Percentiles rank a stretch among this genome's conserved stretches.
These are phyloP conservation scores for Nakazawaea sp. DNA, from an alignment of 805 yeast species.

Conservation along the genomic window DNA sequence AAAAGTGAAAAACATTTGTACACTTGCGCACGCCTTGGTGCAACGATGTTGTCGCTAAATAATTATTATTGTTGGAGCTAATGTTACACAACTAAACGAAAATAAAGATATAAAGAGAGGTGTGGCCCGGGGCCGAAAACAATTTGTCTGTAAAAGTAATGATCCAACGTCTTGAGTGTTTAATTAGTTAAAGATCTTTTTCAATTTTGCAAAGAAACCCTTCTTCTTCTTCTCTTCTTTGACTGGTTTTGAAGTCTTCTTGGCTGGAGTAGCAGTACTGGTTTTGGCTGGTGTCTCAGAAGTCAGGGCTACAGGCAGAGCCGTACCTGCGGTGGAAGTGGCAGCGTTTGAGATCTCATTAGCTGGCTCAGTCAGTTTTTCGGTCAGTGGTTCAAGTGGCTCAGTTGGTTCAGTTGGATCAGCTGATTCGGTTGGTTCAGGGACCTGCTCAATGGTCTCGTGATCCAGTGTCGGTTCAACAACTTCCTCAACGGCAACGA, in stretches of 20 bases:
- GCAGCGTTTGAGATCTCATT: constrained; percentile 12
- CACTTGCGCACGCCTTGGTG: no score
- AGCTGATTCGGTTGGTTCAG: neutral
- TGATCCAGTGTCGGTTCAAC: neutral
- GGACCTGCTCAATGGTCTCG: constrained; percentile 1
- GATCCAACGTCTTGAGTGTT: no score
- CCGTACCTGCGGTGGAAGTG: constrained; percentile 12
- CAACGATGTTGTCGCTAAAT: no score
- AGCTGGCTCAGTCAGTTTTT: constrained; percentile 9
- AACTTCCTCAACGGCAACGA: constrained; percentile 9
- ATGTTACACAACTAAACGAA: no score
- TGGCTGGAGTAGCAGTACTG: constrained; percentile 5
- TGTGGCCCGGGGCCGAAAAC: no score
- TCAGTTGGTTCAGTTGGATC: constrained; percentile 1
- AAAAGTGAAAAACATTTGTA: no score
- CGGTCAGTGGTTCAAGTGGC: constrained; percentile 1
- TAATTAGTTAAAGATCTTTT: constrained; percentile 30
- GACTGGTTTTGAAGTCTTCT: neutral
- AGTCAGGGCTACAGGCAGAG: constrained; percentile 11
- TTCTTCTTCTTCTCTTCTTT: constrained; percentile 29
- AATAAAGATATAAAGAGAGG: no score
- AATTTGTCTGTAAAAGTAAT: no score
- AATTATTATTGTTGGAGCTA: no score
- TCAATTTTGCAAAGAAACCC: constrained; percentile 34
- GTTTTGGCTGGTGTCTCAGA: constrained; percentile 11